Evolutionary conservation across 202 grass and related monocot species (phyloP).

Genomic region (Panicum virgatum): DNA sequence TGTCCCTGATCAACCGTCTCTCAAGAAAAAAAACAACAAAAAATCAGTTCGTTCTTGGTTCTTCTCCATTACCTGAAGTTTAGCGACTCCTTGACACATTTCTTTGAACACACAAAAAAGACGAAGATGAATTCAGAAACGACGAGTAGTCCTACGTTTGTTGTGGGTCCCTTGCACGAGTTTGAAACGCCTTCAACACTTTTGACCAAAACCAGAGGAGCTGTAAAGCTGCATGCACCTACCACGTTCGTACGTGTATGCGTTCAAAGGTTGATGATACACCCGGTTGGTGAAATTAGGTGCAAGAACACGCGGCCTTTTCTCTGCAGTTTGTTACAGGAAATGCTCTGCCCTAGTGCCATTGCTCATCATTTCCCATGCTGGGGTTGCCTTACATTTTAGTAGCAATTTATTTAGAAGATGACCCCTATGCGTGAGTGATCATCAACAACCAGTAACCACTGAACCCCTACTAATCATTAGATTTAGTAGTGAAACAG

Average conservation of each 20-base stretch:
- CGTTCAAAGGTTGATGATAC: background rate
- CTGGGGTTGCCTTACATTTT: background rate
- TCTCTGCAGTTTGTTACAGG: background rate
- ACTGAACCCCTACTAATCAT: background rate
- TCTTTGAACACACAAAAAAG: background rate
- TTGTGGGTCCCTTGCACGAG: too few relatives aligned
- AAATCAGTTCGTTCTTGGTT: background rate
- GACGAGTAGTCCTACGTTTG: background rate
- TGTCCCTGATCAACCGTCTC: too few relatives aligned
- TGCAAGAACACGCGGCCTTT: background rate
- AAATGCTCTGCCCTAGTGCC: background rate
- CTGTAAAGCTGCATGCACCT: conserved; percentile 36
- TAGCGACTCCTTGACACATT: background rate
- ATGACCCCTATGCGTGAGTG: background rate
- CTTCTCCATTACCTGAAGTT: background rate
- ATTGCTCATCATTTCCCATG: background rate
- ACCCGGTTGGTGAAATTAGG: conserved; percentile 33
- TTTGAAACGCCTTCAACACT: background rate
- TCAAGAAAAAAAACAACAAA: too few relatives aligned
- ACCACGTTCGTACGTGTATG: conserved; percentile 12
- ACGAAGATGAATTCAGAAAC: background rate
- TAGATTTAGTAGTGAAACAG: background rate
- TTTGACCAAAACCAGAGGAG: background rate
- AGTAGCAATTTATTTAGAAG: background rate
- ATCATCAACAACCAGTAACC: background rate